phyloP scores from a whole-genome alignment of 306 rosid genomes.

The Quillaja saponaria region DNA sequence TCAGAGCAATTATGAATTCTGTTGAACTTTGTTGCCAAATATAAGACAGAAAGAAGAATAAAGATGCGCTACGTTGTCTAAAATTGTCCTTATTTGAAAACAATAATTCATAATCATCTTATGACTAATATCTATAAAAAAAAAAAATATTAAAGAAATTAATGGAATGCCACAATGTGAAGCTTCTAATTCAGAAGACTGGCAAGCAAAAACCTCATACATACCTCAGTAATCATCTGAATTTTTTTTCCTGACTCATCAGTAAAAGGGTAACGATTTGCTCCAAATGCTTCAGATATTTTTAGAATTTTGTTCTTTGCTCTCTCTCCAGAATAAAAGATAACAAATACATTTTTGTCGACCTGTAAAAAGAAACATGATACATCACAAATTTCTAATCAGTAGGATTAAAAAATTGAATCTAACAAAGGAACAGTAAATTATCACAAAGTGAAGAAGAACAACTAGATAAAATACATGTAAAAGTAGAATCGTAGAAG shows the following conservation, averaged over 20 bases:
- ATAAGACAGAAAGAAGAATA: too few species aligned
- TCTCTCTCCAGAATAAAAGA: conserved; percentile 84
- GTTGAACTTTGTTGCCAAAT: too few species aligned
- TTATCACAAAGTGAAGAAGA: background rate
- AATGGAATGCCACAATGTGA: too few species aligned
- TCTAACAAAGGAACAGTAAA: conserved; percentile 16
- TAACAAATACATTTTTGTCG: conserved; percentile 76
- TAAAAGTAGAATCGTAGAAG: background rate
- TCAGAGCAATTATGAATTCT: too few species aligned
- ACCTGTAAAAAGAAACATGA: conserved; percentile 46
- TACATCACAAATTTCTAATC: conserved; percentile 20
- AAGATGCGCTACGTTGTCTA: too few species aligned
- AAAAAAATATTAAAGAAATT: too few species aligned
- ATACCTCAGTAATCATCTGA: conserved; percentile 72
- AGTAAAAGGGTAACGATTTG: conserved; percentile 80
- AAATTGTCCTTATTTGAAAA: too few species aligned
- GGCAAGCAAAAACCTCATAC: conserved; percentile 3
- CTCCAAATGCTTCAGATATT: conserved; percentile 85
- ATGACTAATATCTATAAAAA: too few species aligned
- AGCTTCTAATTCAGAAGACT: too few species aligned
- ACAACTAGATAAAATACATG: conserved; percentile 1
- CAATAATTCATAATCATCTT: too few species aligned
- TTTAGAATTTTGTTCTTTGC: conserved; percentile 72
- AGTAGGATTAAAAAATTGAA: conserved; percentile 23
- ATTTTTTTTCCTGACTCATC: conserved; percentile 65